phyloP scores from a whole-genome alignment of 2,329 filamentous ascomycete species.

The Dothistroma septosporum region DNA sequence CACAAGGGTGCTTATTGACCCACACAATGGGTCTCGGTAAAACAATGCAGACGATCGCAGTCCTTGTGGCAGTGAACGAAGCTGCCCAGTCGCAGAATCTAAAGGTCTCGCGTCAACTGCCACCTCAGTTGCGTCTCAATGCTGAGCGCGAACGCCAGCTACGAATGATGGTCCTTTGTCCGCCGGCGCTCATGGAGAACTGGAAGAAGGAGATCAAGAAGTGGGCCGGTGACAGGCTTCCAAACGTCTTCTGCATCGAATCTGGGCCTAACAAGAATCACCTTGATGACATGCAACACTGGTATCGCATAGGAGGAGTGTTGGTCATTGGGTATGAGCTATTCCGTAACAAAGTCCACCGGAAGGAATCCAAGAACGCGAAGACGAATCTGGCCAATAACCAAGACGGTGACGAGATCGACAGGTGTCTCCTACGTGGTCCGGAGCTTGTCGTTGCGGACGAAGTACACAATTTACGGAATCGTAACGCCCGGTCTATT shows the following conservation, averaged over 20 bases:
- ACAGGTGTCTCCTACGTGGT: slow-evolving; percentile 52
- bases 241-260: slow-evolving; percentile 55
- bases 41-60: slow-evolving; percentile 79
- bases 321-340: slow-evolving; percentile 73
- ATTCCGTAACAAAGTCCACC: slow-evolving; percentile 50
- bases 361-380: slow-evolving; percentile 9
- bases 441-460: slow-evolving; percentile 77
- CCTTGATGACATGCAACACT: slow-evolving; percentile 48
- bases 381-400: slow-evolving; percentile 57
- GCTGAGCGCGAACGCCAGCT: slow-evolving; percentile 42
- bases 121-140: slow-evolving; percentile 50
- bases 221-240: slow-evolving; percentile 60
- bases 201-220: slow-evolving; percentile 72
- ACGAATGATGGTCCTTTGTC: slow-evolving; percentile 70
- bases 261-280: slow-evolving; percentile 38
- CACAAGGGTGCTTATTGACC: slow-evolving; percentile 75
- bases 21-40: slow-evolving; percentile 93
- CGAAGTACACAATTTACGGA: slow-evolving; percentile 79
- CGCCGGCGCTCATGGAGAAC: slow-evolving; percentile 70
- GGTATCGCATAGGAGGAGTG: slow-evolving; percentile 64
- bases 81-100: slow-evolving; percentile 58
- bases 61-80: slow-evolving; percentile 71
- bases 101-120: slow-evolving; percentile 62
- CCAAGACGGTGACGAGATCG: slow-evolving; percentile 57
- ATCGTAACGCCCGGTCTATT: slow-evolving; percentile 49